Evolutionary conservation across 768 basidiomycete species (phyloP), one percentile per base, ranked within the genome.

Genomic region (Lactifluus pinguis): DNA sequence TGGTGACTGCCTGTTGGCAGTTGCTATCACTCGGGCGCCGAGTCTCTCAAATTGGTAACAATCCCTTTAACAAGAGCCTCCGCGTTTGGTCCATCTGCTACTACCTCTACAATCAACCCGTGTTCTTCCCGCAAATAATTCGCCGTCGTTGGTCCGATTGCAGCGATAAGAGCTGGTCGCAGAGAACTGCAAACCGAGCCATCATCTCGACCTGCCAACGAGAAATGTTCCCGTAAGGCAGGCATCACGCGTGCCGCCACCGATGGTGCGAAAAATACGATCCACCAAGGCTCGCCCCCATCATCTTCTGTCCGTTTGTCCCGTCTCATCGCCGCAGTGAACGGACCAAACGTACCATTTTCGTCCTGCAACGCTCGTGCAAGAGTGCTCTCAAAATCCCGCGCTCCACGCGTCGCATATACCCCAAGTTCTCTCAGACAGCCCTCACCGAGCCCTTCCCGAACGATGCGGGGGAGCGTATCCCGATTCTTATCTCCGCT

Each of bases 401-500:
- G 72, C 2, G 83, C 83, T 1, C 80, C 81, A 44, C 73, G 77
- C 36, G 91, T 92, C 66, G 76, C 77, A 67, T 93, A 93, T 9
- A 89, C 89, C 68, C 86, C 80, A 11, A 91, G 66, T 13, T 76
- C 61, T 4, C 77, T 73, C 34, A 88, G 68, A 38, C 66, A 65
- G 1, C 89, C 68, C 1, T 76, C 76, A 0, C 73, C 79, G 0
- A 62, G 61, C 6, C 56, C 57, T 13, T 74, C 74, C 0, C 63
- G 59, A 41, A 93, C 73, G 9, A 84, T 76, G 15, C 63, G 73
- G 0, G 81, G 73, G 2, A 93, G 71, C 0, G 81, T 85, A 63
- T 91, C 88, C 17, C 82, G 76, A 60, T 89, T 92, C 76, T 93
- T 95, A 78, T 94, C 92, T 21, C 92, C 92, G 11, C 84, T 89